Conservation (phyloP, 2,329 filamentous ascomycete species). For the Cercospora brassicicola region DNA sequence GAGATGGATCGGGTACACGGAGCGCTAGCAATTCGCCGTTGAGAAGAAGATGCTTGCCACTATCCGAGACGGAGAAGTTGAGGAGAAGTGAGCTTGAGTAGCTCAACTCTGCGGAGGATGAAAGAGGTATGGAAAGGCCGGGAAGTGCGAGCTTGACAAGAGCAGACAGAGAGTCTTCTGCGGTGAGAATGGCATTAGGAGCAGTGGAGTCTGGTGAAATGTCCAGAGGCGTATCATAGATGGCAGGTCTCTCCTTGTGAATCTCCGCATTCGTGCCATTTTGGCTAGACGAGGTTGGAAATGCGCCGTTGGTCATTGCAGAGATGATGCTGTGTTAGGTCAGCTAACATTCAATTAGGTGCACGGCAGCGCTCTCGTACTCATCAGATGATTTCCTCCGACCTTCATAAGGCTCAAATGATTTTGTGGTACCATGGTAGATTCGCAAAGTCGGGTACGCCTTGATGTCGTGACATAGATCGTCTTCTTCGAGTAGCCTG, state of each 20-base stretch:
- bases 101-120: background rate
- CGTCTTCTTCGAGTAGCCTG: constrained; percentile 61
- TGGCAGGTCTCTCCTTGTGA: background rate
- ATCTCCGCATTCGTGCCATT: background rate
- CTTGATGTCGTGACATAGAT: constrained; percentile 40
- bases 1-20: constrained; percentile 14
- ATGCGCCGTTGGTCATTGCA: constrained; percentile 14
- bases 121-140: background rate
- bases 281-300: background rate
- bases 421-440: background rate
- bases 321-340: constrained; percentile 7
- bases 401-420: background rate
- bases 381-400: constrained; percentile 7
- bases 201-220: constrained; percentile 3
- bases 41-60: constrained; percentile 16
- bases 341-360: background rate
- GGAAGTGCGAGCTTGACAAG: constrained; percentile 19
- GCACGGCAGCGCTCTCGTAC: background rate
- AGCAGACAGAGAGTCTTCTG: constrained; percentile 9
- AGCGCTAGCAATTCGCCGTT: constrained; percentile 13
- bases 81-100: constrained; percentile 8
- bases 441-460: constrained; percentile 3
- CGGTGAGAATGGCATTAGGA: constrained; percentile 7
- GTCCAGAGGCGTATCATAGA: background rate
- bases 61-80: constrained; percentile 6